Percentiles rank a stretch among this genome's conserved stretches.
Conservation (phyloP, 176 grass and related monocot species). For the Saccharum officinarum region DNA sequence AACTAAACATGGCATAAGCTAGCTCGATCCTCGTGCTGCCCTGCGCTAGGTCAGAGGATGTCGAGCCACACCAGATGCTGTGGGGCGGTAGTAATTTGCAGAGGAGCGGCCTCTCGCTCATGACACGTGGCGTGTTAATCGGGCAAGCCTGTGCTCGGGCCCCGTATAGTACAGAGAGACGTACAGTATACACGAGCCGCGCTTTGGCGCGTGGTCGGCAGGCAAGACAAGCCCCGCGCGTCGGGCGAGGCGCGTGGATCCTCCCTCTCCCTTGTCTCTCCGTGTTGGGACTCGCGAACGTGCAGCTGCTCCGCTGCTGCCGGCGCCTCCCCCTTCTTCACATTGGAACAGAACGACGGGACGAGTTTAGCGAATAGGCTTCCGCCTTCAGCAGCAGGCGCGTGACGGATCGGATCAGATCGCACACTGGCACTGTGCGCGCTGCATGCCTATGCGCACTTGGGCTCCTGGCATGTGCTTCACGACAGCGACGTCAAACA, state of each 20-base stretch:
- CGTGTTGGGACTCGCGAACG: background rate
- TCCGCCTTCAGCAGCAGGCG: background rate
- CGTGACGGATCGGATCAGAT: background rate
- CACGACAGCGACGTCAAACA: background rate
- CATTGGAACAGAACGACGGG: no score
- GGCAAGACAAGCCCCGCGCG: conserved; percentile 29
- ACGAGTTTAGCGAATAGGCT: no score
- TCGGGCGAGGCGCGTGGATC: conserved; percentile 4
- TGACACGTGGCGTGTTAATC: background rate
- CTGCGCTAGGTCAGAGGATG: background rate
- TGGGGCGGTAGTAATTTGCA: background rate
- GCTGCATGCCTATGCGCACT: background rate
- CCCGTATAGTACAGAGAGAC: background rate
- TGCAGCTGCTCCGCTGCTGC: background rate
- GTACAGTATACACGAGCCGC: background rate
- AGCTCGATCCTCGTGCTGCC: background rate
- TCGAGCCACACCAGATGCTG: background rate
- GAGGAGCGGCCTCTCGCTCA: background rate
- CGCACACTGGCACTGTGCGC: background rate
- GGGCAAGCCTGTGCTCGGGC: background rate
- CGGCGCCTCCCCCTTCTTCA: no score
- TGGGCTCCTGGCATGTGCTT: conserved; percentile 4
- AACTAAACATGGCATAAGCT: no score
- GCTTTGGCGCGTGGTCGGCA: conserved; percentile 7
- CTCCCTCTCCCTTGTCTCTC: background rate